Conservation (phyloP, 2,329 filamentous ascomycete genomes). For the Aureobasidium sp. region DNA sequence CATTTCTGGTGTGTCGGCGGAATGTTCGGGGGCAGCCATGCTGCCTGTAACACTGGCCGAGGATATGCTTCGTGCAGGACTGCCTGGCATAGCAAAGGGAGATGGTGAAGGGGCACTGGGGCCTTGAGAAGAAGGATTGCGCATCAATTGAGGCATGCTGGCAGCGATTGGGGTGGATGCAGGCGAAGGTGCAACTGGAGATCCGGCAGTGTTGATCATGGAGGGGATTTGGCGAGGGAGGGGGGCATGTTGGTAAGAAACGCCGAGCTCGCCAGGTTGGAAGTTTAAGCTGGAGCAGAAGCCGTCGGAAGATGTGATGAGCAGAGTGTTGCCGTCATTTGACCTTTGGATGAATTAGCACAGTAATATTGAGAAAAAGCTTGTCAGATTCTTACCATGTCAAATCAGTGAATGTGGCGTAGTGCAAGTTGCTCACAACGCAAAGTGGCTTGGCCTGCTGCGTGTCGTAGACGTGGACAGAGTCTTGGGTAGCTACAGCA, state of each 20-base stretch:
- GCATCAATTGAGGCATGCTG: slow-evolving; percentile 10
- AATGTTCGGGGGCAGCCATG: slow-evolving; percentile 23
- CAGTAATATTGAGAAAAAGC: not conserved
- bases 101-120: slow-evolving; percentile 17
- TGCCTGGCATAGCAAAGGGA: slow-evolving; percentile 18
- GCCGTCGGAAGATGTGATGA: slow-evolving; percentile 97
- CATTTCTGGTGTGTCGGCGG: slow-evolving; percentile 68
- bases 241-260: slow-evolving; percentile 64
- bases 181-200: slow-evolving; percentile 30
- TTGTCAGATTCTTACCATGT: slow-evolving; percentile 67
- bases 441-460: slow-evolving; percentile 92
- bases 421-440: slow-evolving; percentile 93
- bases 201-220: slow-evolving; percentile 28
- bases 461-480: slow-evolving; percentile 90
- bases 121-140: slow-evolving; percentile 18
- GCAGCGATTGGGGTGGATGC: slow-evolving; percentile 18
- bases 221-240: slow-evolving; percentile 31
- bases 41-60: slow-evolving; percentile 19
- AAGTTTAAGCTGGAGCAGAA: slow-evolving; percentile 94
- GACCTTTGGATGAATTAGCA: slow-evolving; percentile 48
- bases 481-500: slow-evolving; percentile 93
- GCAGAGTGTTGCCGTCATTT: slow-evolving; percentile 65
- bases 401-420: slow-evolving; percentile 93
- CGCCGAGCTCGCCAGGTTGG: slow-evolving; percentile 72
- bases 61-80: slow-evolving; percentile 19